phyloP scores from a whole-genome alignment of 2,329 filamentous ascomycete species.

The Onygena corvina region DNA sequence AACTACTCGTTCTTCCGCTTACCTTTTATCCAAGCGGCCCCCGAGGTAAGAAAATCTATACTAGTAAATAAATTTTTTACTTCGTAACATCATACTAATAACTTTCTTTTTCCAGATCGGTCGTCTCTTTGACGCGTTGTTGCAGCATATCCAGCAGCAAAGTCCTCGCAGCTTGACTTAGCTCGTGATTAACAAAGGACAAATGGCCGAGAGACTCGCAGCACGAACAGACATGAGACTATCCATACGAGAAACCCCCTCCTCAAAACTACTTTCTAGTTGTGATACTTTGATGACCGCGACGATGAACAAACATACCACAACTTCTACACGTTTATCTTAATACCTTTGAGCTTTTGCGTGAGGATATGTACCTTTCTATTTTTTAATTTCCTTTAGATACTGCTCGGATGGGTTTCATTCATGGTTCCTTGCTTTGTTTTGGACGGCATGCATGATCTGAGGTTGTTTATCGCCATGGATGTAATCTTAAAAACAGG shows the following conservation, averaged over 20 bases:
- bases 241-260: not conserved
- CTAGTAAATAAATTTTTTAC: not conserved
- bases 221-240: not conserved
- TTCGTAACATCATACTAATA: constrained; percentile 8
- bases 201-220: not conserved
- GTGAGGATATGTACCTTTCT: constrained; percentile 8
- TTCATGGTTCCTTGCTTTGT: constrained; percentile 10
- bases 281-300: not conserved
- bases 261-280: not conserved
- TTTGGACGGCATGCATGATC: constrained; percentile 16
- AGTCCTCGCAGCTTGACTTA: constrained; percentile 31
- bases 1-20: constrained; percentile 86
- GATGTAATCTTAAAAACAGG: constrained; percentile 10
- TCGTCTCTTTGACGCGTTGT: constrained; percentile 35
- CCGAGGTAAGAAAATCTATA: constrained; percentile 54
- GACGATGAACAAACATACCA: constrained; percentile 3
- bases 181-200: not conserved
- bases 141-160: constrained; percentile 37
- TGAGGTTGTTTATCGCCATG: constrained; percentile 14
- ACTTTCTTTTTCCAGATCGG: constrained; percentile 26
- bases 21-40: constrained; percentile 78
- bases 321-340: constrained; percentile 1
- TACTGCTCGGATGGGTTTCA: constrained; percentile 11
- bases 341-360: constrained; percentile 4
- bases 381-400: constrained; percentile 11